Base-by-base conservation (phyloP, 2,329 filamentous ascomycete genomes). In the Aspergillus vadensis region DNA sequence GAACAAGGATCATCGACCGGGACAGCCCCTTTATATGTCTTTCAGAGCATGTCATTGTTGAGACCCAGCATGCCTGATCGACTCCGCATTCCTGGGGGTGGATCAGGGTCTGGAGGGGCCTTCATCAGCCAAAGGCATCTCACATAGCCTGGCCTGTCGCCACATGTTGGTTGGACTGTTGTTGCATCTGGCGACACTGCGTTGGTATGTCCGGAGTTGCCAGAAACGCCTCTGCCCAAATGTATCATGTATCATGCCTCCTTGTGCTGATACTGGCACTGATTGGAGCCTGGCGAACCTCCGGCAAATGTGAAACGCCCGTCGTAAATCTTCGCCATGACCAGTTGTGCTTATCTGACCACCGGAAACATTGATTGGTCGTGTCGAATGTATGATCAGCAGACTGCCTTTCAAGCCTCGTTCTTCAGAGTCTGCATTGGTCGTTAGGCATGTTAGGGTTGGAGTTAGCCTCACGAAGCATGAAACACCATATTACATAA, bases 1-100 rank as follows among this genome's bases (percentile, higher is more conserved):
- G n/a, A 15, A 54, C 3, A 17, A 55, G 15, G 17, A 57, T 3
- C 39, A 55, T 49, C 17, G 41, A 55, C 21, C 50, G 57, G 58
- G 53, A 58, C 36, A 54, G 52, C 55, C 12, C 25, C 44, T 49
- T 49, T 49, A 47, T 59, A 57, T 49, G 55, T 36, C 25, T 8
- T n/a, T 15, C 23, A 7, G 5, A 14, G 7, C 44, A 49, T 15
- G 44, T 10, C 23, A 49, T 30, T 30, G 47, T 55, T 39, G 30
- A 10, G 55, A 60, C 55, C 43, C 12, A 7, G 8, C 21, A 54
- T 61, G 36, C 58, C 43, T 17, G 4, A 2, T 23, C 23, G 10
- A 12, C 5, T 49, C 25, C 44, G 23, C 44, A 49, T 49, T 49
- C 44, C 44, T 49, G 5, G 17, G 25, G 14, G 44, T 17, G 44